Evolutionary conservation across 108 stramenopile species (phyloP).

Genomic region (Cyclotella distinguenda): DNA sequence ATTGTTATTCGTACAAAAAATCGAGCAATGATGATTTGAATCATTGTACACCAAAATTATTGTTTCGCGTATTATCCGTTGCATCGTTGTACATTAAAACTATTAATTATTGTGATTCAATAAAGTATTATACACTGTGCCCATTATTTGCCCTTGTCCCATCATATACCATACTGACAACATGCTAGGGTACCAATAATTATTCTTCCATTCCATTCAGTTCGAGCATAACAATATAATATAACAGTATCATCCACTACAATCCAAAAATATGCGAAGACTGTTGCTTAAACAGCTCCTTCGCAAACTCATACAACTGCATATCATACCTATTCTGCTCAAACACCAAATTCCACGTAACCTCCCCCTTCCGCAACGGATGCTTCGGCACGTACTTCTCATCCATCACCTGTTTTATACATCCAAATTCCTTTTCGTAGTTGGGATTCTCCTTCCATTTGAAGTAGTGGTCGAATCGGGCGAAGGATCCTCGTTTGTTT

Average conservation of each 20-base stretch:
- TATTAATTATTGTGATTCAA: too few relatives aligned
- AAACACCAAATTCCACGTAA: constrained; percentile 26
- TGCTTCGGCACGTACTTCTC: constrained; percentile 36
- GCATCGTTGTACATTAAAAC: too few relatives aligned
- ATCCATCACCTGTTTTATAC: constrained; percentile 44
- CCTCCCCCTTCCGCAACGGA: constrained; percentile 24
- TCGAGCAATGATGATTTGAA: too few relatives aligned
- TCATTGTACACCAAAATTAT: too few relatives aligned
- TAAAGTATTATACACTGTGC: too few relatives aligned
- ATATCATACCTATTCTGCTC: constrained; percentile 44
- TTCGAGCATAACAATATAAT: too few relatives aligned
- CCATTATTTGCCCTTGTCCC: too few relatives aligned
- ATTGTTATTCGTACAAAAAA: too few relatives aligned
- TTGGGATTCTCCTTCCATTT: constrained; percentile 45
- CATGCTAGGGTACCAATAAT: too few relatives aligned
- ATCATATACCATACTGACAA: too few relatives aligned
- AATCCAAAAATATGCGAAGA: constrained; percentile 32
- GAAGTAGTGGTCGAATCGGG: constrained; percentile 48
- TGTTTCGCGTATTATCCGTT: too few relatives aligned
- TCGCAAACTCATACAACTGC: constrained; percentile 39
- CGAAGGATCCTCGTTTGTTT: constrained; percentile 45
- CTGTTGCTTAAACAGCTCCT: constrained; percentile 38
- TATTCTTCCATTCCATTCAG: too few relatives aligned
- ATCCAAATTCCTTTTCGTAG: constrained; percentile 40
- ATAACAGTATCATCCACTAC: background rate